Evolutionary conservation across 1,284 basidiomycete species (phyloP), one percentile per base, ranked within the genome.

Genomic region (Leccinum brunneo-olivaceum): DNA sequence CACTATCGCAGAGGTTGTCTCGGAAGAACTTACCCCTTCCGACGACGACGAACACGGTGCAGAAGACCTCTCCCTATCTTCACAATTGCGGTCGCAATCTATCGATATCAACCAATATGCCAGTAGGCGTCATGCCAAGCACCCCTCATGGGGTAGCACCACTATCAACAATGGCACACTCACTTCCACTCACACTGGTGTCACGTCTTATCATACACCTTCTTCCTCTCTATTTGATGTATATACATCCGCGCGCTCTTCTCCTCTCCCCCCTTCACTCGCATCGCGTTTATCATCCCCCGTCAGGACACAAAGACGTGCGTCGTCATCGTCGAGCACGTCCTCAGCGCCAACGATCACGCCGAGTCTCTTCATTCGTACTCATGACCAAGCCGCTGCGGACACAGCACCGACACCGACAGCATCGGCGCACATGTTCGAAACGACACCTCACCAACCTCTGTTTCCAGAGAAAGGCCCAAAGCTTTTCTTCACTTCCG

Each of bases 141-240:
- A 69, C 3, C 66, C 65, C 41, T 76, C 76, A 10, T 68, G 64
- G 42, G 63, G 59, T 41, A 66, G 61, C 40, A 36, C 45, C 49
- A 61, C 34, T 60, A 66, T 34, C 65, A 66, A 29, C 58, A 71
- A 47, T 63, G 72, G 54, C 59, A 71, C 51, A 2, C 18, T 60
- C 4, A 61, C 10, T 61, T 78, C 60, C 70, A 75, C 34, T 70
- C 77, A 16, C 29, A 79, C 80, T 0, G 70, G 70, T 3, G 58
- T 76, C 6, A 77, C 79, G 2, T 70, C 79, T 36, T 87, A 81
- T 59, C 81, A 86, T 58, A 87, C 84, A 0, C 83, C 85, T 6
- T 75, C 79, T 0, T 84, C 84, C 0, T 85, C 83, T n/a, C 50
- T 84, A 46, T 55, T 50, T n/a, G 59, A 61, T 23, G 32, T 24